Percentiles rank a stretch among this genome's conserved stretches.
These are phyloP conservation scores for Globisporangium abappressorium DNA, from an alignment of 352 stramenopile species.

Conservation along the genomic window DNA sequence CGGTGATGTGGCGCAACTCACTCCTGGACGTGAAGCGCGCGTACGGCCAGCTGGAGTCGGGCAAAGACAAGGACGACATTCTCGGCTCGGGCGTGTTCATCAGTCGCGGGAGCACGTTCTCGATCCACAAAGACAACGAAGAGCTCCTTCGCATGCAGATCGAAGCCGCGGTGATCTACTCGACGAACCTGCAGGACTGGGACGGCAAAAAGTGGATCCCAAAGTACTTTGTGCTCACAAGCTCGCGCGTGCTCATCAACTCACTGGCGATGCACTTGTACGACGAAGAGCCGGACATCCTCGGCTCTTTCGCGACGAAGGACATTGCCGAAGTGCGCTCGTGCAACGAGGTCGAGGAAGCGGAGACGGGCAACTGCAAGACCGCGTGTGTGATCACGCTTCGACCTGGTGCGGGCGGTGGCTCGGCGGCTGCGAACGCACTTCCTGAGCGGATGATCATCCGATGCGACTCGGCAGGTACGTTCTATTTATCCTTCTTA, in stretches of 20 bases:
- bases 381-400: slow-evolving; percentile 66
- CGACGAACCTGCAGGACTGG: slow-evolving; percentile 84
- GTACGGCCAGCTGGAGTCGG: slow-evolving; percentile 71
- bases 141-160: slow-evolving; percentile 81
- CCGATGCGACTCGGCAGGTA: slow-evolving; percentile 82
- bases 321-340: slow-evolving; percentile 80
- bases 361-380: slow-evolving; percentile 48
- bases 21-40: slow-evolving; percentile 81
- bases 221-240: slow-evolving; percentile 88
- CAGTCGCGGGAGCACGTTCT: slow-evolving; percentile 83
- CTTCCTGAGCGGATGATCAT: slow-evolving; percentile 62
- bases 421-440: slow-evolving; percentile 12
- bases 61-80: slow-evolving; percentile 72
- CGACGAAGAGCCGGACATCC: slow-evolving; percentile 84
- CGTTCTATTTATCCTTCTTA: neutral
- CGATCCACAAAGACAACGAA: slow-evolving; percentile 81
- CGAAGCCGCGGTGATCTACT: slow-evolving; percentile 76
- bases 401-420: slow-evolving; percentile 13
- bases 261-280: slow-evolving; percentile 84
- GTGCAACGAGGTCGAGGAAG: slow-evolving; percentile 70
- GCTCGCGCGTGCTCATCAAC: slow-evolving; percentile 71
- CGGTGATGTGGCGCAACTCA: slow-evolving; percentile 82
- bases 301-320: slow-evolving; percentile 78
- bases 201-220: slow-evolving; percentile 85
- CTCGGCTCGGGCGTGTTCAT: slow-evolving; percentile 80